A percentile compares a stretch with the other conserved stretches of the same genome.
Evolutionary conservation across 2,329 filamentous ascomycete genomes (phyloP).

Genomic region (Fusarium heterosporum): DNA sequence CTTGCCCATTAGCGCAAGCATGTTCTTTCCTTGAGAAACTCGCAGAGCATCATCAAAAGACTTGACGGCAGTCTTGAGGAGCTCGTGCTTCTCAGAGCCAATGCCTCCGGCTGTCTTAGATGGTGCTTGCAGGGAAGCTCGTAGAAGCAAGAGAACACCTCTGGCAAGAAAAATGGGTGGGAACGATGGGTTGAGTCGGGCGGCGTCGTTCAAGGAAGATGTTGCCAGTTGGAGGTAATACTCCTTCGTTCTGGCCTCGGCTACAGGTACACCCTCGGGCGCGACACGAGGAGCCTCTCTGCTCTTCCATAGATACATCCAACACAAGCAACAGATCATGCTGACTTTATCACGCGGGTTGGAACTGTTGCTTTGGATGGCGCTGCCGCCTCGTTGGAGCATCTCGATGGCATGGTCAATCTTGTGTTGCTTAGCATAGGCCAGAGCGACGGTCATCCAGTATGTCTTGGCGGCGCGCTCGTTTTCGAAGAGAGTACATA

Average conservation of each 20-base stretch:
- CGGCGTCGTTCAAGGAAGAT: constrained; percentile 92
- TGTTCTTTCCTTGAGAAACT: constrained; percentile 85
- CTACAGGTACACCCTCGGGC: constrained; percentile 71
- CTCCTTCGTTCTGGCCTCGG: constrained; percentile 90
- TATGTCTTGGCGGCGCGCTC: constrained; percentile 91
- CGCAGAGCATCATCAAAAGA: constrained; percentile 94
- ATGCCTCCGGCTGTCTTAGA: constrained; percentile 74
- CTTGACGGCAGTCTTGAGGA: constrained; percentile 86
- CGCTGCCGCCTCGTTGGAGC: constrained; percentile 78
- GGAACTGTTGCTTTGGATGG: constrained; percentile 75
- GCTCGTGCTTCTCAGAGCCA: constrained; percentile 80
- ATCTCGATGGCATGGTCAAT: constrained; percentile 85
- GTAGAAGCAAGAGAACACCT: constrained; percentile 87
- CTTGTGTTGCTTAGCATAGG: constrained; percentile 96
- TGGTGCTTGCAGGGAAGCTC: constrained; percentile 84
- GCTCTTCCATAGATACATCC: constrained; percentile 91
- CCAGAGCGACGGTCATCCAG: constrained; percentile 98
- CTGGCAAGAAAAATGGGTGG: constrained; percentile 91
- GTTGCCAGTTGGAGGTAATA: constrained; percentile 93
- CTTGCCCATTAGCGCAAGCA: constrained; percentile 92
- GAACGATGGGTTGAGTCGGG: constrained; percentile 90
- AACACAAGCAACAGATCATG: constrained; percentile 86
- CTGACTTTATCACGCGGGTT: constrained; percentile 86
- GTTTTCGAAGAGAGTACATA: constrained; percentile 94
- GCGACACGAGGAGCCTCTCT: constrained; percentile 76